A percentile compares a stretch with the other conserved stretches of the same genome.
These are phyloP conservation scores for Pestalotiopsis fici DNA, from an alignment of 2,329 filamentous ascomycete species.

Conservation along the genomic window DNA sequence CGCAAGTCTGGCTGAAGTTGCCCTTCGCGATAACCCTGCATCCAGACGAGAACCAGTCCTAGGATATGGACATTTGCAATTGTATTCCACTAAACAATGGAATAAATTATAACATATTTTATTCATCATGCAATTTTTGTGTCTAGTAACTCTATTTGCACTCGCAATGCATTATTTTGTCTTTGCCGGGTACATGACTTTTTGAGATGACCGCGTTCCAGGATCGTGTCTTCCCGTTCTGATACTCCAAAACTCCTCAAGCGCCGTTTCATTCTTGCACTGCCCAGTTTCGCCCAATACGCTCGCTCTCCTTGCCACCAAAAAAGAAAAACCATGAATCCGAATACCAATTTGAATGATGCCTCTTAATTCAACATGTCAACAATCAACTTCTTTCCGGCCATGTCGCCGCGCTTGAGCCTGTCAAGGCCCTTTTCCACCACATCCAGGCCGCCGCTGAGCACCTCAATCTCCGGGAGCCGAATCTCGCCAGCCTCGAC, in stretches of 20 bases:
- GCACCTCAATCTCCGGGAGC: constrained; percentile 7
- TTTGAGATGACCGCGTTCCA: background rate
- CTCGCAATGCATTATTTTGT: background rate
- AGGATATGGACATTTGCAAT: no score
- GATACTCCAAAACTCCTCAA: constrained; percentile 3
- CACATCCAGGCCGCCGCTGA: background rate
- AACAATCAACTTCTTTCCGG: constrained; percentile 3
- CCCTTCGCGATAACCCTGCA: no score
- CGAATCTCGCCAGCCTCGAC: constrained; percentile 4
- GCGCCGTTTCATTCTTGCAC: background rate
- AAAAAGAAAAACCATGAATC: background rate
- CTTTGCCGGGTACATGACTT: background rate
- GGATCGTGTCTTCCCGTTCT: background rate
- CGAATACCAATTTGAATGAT: no score
- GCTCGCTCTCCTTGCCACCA: background rate
- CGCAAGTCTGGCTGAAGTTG: background rate
- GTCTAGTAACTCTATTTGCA: background rate
- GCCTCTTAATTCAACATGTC: constrained; percentile 3
- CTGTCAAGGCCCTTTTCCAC: constrained; percentile 5
- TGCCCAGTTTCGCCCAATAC: background rate
- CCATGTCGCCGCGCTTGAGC: constrained; percentile 7
- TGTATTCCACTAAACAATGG: background rate
- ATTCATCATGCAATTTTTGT: background rate
- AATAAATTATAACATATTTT: background rate
- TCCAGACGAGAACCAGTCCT: no score